These are phyloP conservation scores for Tolypocladium nubicola DNA, from an alignment of 2,329 filamentous ascomycete genomes.

Conservation along the genomic window DNA sequence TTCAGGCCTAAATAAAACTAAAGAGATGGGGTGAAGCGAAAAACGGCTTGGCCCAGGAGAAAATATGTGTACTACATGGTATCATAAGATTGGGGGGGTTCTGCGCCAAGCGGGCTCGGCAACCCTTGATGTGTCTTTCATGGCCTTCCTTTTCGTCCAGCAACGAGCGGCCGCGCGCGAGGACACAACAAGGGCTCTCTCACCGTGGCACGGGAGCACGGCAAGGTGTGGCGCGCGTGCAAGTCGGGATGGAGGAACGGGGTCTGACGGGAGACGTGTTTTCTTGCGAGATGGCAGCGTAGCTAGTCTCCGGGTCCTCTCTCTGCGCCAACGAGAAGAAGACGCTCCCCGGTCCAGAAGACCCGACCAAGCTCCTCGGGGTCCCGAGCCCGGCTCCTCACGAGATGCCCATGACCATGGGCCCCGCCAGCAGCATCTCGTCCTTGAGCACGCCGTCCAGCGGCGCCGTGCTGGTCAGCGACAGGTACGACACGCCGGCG, in stretches of 20 bases:
- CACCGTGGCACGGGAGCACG: neutral
- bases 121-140: too few species aligned
- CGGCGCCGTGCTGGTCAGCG: slow-evolving; percentile 46
- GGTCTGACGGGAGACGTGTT: neutral
- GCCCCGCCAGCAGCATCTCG: slow-evolving; percentile 55
- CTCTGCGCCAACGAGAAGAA: neutral
- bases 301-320: neutral
- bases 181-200: too few species aligned
- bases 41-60: neutral
- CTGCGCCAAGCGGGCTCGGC: neutral
- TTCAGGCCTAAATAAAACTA: neutral
- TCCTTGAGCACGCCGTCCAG: slow-evolving; percentile 43
- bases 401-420: slow-evolving; percentile 42
- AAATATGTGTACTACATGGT: neutral
- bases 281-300: neutral
- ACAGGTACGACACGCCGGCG: slow-evolving; percentile 55
- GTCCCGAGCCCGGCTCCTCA: neutral
- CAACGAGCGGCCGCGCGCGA: too few species aligned
- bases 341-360: neutral
- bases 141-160: too few species aligned
- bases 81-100: neutral
- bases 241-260: neutral
- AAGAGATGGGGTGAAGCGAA: neutral
- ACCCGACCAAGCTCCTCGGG: neutral
- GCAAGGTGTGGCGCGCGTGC: neutral